These are phyloP conservation scores for Sarocladium brachiariae DNA, from an alignment of 2,329 filamentous ascomycete genomes.

Conservation along the genomic window DNA sequence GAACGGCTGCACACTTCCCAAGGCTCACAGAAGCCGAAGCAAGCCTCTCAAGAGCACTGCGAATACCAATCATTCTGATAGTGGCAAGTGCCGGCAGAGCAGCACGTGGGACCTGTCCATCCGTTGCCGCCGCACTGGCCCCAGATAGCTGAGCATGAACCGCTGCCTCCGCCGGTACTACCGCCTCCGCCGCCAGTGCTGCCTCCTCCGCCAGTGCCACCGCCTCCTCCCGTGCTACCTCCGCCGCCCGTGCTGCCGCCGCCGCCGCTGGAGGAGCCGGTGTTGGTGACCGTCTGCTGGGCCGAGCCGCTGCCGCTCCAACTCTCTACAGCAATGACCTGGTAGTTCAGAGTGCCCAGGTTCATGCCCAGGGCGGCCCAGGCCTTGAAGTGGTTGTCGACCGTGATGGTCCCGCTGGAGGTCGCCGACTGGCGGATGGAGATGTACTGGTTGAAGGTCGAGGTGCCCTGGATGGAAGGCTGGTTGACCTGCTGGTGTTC, in stretches of 20 bases:
- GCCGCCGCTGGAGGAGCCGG: neutral
- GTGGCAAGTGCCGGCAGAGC: slow-evolving; percentile 14
- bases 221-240: slow-evolving; percentile 1
- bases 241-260: slow-evolving; percentile 2
- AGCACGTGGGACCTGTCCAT: slow-evolving; percentile 16
- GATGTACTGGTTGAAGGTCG: slow-evolving; percentile 47
- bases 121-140: slow-evolving; percentile 15
- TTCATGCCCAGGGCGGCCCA: slow-evolving; percentile 41
- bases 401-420: slow-evolving; percentile 41
- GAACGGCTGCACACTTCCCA: neutral
- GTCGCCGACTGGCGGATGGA: slow-evolving; percentile 43
- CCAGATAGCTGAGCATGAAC: slow-evolving; percentile 9
- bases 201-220: neutral
- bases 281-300: neutral
- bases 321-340: slow-evolving; percentile 48
- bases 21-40: neutral
- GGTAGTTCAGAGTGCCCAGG: slow-evolving; percentile 43
- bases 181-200: neutral
- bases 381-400: slow-evolving; percentile 44
- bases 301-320: slow-evolving; percentile 43
- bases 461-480: slow-evolving; percentile 42
- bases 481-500: slow-evolving; percentile 30
- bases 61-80: slow-evolving; percentile 16
- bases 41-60: slow-evolving; percentile 9
- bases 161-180: neutral